Conservation (phyloP, 139 green algal species). For the Tetratostichococcus sp. region DNA sequence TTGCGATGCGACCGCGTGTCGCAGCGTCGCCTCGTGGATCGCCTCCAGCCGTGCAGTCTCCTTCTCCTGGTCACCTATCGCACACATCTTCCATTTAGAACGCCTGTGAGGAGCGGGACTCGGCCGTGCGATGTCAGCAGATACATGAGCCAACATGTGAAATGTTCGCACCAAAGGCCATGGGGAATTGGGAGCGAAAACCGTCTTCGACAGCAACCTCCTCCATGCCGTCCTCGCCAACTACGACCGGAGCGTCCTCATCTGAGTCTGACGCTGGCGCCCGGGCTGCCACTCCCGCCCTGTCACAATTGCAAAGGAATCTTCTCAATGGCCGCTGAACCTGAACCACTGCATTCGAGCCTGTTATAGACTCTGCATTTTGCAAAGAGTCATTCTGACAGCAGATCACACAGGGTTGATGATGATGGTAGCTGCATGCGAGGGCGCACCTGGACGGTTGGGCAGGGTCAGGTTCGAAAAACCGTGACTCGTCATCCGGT, state of each 20-base stretch:
- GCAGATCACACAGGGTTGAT: too few species aligned
- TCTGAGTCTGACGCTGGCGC: neutral
- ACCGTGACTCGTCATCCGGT: neutral
- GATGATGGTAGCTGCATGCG: too few species aligned
- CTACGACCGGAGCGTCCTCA: slow-evolving; percentile 1
- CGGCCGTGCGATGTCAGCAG: too few species aligned
- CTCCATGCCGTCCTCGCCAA: slow-evolving; percentile 3
- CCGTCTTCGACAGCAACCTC: slow-evolving; percentile 33
- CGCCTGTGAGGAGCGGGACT: too few species aligned
- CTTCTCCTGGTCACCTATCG: slow-evolving; percentile 26
- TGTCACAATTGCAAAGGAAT: neutral
- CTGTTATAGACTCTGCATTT: too few species aligned
- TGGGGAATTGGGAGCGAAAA: slow-evolving; percentile 38
- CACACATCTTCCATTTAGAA: too few species aligned
- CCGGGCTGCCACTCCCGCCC: neutral
- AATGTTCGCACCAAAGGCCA: slow-evolving; percentile 51
- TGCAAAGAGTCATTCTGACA: too few species aligned
- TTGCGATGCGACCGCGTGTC: slow-evolving; percentile 12
- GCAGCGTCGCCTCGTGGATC: slow-evolving; percentile 18
- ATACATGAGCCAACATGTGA: too few species aligned
- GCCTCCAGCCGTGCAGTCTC: slow-evolving; percentile 4
- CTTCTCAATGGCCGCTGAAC: too few species aligned
- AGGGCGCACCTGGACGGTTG: neutral
- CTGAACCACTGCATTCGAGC: too few species aligned
- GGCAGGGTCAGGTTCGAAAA: neutral